Evolutionary conservation across 2,329 filamentous ascomycete genomes (phyloP).

Genomic region (Colletotrichum sublineola): DNA sequence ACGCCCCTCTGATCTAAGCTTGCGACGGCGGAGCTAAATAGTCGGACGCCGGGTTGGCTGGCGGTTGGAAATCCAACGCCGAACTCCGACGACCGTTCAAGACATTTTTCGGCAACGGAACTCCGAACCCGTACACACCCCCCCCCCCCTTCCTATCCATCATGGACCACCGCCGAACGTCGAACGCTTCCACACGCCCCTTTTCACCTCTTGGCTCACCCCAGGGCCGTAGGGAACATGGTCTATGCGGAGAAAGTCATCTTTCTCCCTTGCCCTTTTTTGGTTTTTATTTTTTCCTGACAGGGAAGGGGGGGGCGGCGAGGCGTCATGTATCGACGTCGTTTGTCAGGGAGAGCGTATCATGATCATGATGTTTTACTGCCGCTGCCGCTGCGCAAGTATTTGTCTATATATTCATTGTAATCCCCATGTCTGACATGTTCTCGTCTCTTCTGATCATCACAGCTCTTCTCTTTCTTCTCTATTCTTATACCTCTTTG

Average conservation of each 20-base stretch:
- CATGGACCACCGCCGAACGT: constrained; percentile 32
- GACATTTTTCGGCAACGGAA: constrained; percentile 39
- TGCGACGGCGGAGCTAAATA: constrained; percentile 24
- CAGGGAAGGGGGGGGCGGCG: constrained; percentile 1
- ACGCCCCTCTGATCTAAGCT: constrained; percentile 13
- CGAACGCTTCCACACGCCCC: constrained; percentile 1
- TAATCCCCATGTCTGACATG: not conserved
- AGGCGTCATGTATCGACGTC: constrained; percentile 20
- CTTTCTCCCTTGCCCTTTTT: constrained; percentile 35
- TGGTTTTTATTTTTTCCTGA: not conserved
- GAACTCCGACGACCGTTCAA: constrained; percentile 33
- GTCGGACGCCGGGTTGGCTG: constrained; percentile 22
- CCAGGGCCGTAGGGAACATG: constrained; percentile 22
- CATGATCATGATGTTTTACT: constrained; percentile 15
- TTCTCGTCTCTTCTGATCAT: not conserved
- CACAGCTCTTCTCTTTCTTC: constrained; percentile 30
- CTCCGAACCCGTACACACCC: constrained; percentile 31
- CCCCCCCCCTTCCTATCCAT: not conserved
- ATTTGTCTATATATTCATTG: constrained; percentile 38
- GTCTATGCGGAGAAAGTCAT: constrained; percentile 9
- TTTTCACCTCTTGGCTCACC: not conserved
- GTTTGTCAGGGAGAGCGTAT: constrained; percentile 33
- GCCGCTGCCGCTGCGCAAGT: constrained; percentile 3
- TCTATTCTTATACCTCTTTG: constrained; percentile 34
- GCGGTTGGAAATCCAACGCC: constrained; percentile 25